Conservation (phyloP, 306 rosid species). For the Sophora flavescens region DNA sequence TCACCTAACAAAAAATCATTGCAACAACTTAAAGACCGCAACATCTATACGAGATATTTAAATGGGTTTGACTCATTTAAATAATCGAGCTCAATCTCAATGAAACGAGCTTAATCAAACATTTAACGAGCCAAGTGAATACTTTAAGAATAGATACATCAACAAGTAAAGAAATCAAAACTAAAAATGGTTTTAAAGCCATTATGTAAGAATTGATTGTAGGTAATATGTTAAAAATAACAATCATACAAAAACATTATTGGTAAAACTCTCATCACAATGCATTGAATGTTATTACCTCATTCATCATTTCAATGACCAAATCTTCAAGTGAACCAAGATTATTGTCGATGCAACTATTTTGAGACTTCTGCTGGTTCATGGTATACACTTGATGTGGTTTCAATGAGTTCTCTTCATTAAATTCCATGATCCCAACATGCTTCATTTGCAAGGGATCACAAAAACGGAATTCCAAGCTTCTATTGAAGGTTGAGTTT, state of each 20-base stretch:
- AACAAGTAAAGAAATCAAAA: neutral
- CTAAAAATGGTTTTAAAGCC: constrained; percentile 18
- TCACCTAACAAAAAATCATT: too few relatives aligned
- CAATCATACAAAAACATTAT: constrained; percentile 23
- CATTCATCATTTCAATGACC: constrained; percentile 63
- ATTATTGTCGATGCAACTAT: constrained; percentile 46
- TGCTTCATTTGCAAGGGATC: constrained; percentile 56
- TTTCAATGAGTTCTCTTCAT: constrained; percentile 50
- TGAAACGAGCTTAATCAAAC: too few relatives aligned
- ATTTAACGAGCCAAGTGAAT: too few relatives aligned
- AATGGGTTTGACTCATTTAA: too few relatives aligned
- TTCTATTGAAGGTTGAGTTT: constrained; percentile 51
- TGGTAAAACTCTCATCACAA: neutral
- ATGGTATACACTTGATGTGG: constrained; percentile 51
- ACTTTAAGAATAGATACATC: neutral
- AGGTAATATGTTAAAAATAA: constrained; percentile 43
- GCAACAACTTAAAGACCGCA: too few relatives aligned
- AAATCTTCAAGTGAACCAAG: constrained; percentile 79
- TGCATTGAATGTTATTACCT: constrained; percentile 64
- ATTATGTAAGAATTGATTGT: constrained; percentile 22
- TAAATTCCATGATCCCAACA: constrained; percentile 49
- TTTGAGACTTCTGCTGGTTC: constrained; percentile 65
- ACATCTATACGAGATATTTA: too few relatives aligned
- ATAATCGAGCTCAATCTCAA: too few relatives aligned
- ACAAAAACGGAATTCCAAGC: constrained; percentile 49